Conservation (phyloP, 495 filamentous ascomycete species). For the Gamarada debralockiae region DNA sequence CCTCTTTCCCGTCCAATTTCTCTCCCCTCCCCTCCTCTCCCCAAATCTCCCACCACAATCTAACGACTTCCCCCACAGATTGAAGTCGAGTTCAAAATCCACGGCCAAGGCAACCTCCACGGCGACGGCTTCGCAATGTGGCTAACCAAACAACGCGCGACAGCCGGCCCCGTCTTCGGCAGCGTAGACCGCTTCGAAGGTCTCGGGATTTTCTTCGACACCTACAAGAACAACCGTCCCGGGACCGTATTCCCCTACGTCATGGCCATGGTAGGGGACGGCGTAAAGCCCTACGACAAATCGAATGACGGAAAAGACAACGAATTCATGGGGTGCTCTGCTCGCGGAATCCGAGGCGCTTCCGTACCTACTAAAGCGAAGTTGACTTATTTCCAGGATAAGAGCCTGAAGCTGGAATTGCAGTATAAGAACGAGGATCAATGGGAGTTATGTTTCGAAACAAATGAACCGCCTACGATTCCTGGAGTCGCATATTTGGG, state of each 20-base stretch:
- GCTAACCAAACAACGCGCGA: slow-evolving; percentile 90
- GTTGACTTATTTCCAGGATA: slow-evolving; percentile 96
- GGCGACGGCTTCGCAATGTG: slow-evolving; percentile 98
- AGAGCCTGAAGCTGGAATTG: slow-evolving; percentile 83
- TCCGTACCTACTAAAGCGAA: slow-evolving; percentile 76
- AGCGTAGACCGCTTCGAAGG: slow-evolving; percentile 87
- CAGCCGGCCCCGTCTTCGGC: slow-evolving; percentile 83
- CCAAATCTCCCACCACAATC: too few species aligned
- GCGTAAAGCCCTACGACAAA: slow-evolving; percentile 85
- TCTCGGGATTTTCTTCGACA: slow-evolving; percentile 95
- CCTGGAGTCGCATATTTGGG: slow-evolving; percentile 91
- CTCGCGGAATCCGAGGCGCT: slow-evolving; percentile 80
- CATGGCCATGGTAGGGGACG: slow-evolving; percentile 97
- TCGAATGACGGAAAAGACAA: slow-evolving; percentile 91
- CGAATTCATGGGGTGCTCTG: slow-evolving; percentile 92
- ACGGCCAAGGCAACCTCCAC: slow-evolving; percentile 74
- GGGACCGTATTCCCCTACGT: slow-evolving; percentile 95
- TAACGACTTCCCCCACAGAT: too few species aligned
- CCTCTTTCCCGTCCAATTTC: too few species aligned
- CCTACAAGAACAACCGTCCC: slow-evolving; percentile 99
- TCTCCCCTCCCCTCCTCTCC: too few species aligned
- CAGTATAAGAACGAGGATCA: slow-evolving; percentile 86
- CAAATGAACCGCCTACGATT: slow-evolving; percentile 67
- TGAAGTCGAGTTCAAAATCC: slow-evolving; percentile 91
- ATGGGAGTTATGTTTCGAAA: slow-evolving; percentile 89